Evolutionary conservation across 164 flowering plant genomes (phyloP), one percentile per base, ranked within the genome.

Genomic region (Magnolia sinica): DNA sequence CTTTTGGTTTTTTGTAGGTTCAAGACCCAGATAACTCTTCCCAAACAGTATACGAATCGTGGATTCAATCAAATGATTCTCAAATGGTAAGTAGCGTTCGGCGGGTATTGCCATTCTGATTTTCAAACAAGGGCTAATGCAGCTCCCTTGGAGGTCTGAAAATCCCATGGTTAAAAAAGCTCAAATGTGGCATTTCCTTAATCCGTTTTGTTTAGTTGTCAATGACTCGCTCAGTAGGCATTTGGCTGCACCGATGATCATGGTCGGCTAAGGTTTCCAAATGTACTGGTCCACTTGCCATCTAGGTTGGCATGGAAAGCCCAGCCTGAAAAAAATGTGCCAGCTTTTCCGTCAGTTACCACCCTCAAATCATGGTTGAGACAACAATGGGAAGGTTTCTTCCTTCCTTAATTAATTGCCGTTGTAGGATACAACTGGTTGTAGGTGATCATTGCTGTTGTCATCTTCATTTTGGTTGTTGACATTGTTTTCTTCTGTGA

Each of bases 21-120:
- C 80, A 78, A 82, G 92, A 92, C 74, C 96, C 96, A 58, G 91
- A 89, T 81, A 87, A 90, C 79, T 80, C 90, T 75, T 87, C 91
- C 29, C 89, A 85, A 75, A 85, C 89, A 0, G 49, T 92, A 55
- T 90, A 90, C 61, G 86, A 90, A 23, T 86, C 91, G 23, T 92
- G 96, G 96, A 70, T 71, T 27, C 83, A 82, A 58, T 79, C 87
- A 13, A 81, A 65, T 63, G 70, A 79, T 11, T 66, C 79, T 72
- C 86, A 88, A 0, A 45, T 3, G 71, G 94, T 91, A 84, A 85
- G 86, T 52, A 68, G 18, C 9, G 29, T 16, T 67, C 8, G 27
- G 16, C 11, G 24, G 29, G 4, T 65, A 24, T 65, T 8, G 22
- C 24, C 29, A 3, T n/a, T 4, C 18, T 72, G 64, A 14, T 72